Conservation (phyloP, 768 basidiomycete genomes). For the Amanita pseudoporphyria region DNA sequence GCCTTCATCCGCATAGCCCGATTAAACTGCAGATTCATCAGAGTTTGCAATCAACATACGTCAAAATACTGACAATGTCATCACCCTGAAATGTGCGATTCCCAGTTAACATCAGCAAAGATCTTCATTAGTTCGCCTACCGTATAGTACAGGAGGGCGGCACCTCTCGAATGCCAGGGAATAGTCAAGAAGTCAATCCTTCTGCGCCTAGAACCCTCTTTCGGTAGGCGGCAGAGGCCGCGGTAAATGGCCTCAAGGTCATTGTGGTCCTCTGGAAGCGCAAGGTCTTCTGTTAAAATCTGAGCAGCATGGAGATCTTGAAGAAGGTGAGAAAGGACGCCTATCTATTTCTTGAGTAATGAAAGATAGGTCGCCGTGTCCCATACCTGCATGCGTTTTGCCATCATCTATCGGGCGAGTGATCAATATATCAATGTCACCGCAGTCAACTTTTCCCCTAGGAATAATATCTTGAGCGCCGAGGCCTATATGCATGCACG, state of each 20-base stretch:
- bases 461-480: slow-evolving; percentile 2
- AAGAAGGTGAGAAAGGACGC: slow-evolving; percentile 53
- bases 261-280: slow-evolving; percentile 54
- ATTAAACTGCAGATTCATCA: slow-evolving; percentile 56
- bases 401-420: slow-evolving; percentile 69
- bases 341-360: slow-evolving; percentile 24
- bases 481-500: background rate
- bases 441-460: slow-evolving; percentile 75
- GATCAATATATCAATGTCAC: slow-evolving; percentile 88
- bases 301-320: slow-evolving; percentile 40
- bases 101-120: slow-evolving; percentile 2
- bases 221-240: slow-evolving; percentile 61
- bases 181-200: slow-evolving; percentile 82
- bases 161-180: slow-evolving; percentile 72
- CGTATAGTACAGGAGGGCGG: slow-evolving; percentile 88
- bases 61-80: slow-evolving; percentile 58
- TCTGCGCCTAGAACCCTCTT: slow-evolving; percentile 37
- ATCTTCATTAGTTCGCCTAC: slow-evolving; percentile 27
- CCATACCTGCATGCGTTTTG: slow-evolving; percentile 58
- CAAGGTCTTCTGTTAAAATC: slow-evolving; percentile 76
- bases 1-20: slow-evolving; percentile 83
- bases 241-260: slow-evolving; percentile 74
- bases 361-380: background rate
- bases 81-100: slow-evolving; percentile 54
- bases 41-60: background rate